These are phyloP conservation scores for Azolla pinnata DNA, from an alignment of 75 land plant species.

Conservation along the genomic window DNA sequence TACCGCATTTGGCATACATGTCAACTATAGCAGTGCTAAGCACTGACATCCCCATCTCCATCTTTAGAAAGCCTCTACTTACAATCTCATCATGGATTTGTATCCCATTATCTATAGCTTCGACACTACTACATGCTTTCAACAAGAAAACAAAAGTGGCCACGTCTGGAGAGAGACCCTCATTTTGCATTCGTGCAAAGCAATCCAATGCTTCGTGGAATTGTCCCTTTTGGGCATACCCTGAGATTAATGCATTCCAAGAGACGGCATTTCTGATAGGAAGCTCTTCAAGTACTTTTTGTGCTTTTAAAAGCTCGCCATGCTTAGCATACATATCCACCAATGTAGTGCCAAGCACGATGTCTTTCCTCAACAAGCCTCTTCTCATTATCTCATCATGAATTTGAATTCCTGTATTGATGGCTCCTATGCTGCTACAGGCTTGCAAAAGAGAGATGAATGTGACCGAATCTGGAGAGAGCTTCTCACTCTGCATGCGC, in stretches of 20 bases:
- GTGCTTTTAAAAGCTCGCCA: conserved; percentile 24
- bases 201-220: conserved; percentile 20
- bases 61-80: conserved; percentile 22
- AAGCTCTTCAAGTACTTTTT: conserved; percentile 36
- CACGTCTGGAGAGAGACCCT: conserved; percentile 5
- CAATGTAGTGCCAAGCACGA: conserved; percentile 45
- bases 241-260: conserved; percentile 46
- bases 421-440: neutral
- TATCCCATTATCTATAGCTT: conserved; percentile 14
- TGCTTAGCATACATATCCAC: conserved; percentile 27
- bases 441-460: neutral
- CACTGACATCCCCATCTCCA: no score
- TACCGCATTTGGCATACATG: conserved; percentile 27
- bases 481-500: conserved; percentile 3
- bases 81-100: conserved; percentile 22
- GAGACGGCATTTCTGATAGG: conserved; percentile 33
- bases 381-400: conserved; percentile 24
- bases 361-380: conserved; percentile 25
- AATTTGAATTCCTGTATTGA: neutral
- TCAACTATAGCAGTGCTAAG: conserved; percentile 43
- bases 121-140: conserved; percentile 9
- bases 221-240: conserved; percentile 28
- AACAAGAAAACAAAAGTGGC: conserved; percentile 3
- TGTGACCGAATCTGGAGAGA: neutral
- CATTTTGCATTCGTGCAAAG: conserved; percentile 8